These are phyloP conservation scores for Alternaria sp. DNA, from an alignment of 2,329 filamentous ascomycete species.

Conservation along the genomic window DNA sequence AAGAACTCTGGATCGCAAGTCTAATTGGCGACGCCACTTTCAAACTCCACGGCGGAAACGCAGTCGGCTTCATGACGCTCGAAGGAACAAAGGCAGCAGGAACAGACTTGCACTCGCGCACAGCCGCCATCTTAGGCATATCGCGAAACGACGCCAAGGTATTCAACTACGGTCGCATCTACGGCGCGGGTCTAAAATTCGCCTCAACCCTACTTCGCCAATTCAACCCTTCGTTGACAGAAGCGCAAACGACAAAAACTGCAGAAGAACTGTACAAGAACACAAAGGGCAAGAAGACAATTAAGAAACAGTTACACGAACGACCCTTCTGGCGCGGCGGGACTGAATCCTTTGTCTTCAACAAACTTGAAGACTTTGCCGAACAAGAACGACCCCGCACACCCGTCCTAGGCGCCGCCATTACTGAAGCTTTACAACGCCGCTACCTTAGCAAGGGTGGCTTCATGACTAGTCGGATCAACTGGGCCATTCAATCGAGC, in stretches of 20 bases:
- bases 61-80: slow-evolving; percentile 98
- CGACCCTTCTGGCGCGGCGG: slow-evolving; percentile 92
- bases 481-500: slow-evolving; percentile 98
- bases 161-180: slow-evolving; percentile 98
- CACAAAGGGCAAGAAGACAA: slow-evolving; percentile 90
- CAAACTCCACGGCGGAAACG: slow-evolving; percentile 92
- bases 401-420: slow-evolving; percentile 90
- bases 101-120: slow-evolving; percentile 93
- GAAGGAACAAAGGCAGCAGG: slow-evolving; percentile 94
- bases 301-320: slow-evolving; percentile 73
- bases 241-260: slow-evolving; percentile 77
- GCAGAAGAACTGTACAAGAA: slow-evolving; percentile 83
- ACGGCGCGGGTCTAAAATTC: slow-evolving; percentile 95
- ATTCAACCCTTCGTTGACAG: slow-evolving; percentile 86
- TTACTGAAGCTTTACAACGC: slow-evolving; percentile 92
- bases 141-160: slow-evolving; percentile 95
- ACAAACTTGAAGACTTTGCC: slow-evolving; percentile 96
- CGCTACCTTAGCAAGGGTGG: slow-evolving; percentile 86
- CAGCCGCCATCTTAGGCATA: slow-evolving; percentile 89
- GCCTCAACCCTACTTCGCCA: slow-evolving; percentile 88
- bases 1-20: slow-evolving; percentile 98
- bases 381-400: slow-evolving; percentile 91
- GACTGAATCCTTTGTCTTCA: slow-evolving; percentile 97
- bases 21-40: slow-evolving; percentile 94
- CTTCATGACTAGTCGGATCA: slow-evolving; percentile 95